Base-by-base conservation (phyloP, 202 grass and related monocot species). In the Hordeum pubiflorum region DNA sequence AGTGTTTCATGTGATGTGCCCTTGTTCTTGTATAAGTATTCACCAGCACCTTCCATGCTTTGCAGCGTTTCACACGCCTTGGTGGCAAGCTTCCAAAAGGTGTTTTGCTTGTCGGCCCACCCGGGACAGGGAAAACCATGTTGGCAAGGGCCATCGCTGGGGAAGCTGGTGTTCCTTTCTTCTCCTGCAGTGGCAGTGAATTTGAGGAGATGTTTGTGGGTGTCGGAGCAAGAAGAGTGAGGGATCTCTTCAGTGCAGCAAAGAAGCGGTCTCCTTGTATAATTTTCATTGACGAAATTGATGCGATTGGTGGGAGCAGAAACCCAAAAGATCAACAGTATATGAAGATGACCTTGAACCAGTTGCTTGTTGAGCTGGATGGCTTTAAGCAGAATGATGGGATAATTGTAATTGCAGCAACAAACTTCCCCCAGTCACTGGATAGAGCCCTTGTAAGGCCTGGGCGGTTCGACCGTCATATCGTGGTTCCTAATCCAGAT, bases 131-230 rank as follows among this genome's bases (percentile, higher is more conserved):
- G 24, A 97, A 97, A 85, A 97, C 95, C 44, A 97, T 97, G 95
- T 17, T 97, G 73, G 92, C 95, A 59, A 91, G 95, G 85, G 95
- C 95, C 73, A 97, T 97, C 33, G 95, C 95, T 62, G 95, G 95
- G 41, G 95, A 97, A 89, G 95, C 95, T 14, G 86, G 88, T 52
- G 95, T 98, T 77, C 95, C 95, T 68, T 98, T 98, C 86, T 98
- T 98, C 82, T 97, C 95, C 22, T 94, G 95, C 84, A 94, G 86
- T 11, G 95, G 95, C 29, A 92, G 91, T 46, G 95, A 97, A 46
- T 97, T 97, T 87, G 92, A 97, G 84, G 95, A 97, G 89, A 97
- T 93, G 95, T 94, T 94, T 77, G 95, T 97, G 27, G 95, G 95
- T 61, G 92, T 97, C 6, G 95, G 92, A 54, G 95, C 95, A 70